Conservation (phyloP, 225 moss, liverwort and hornwort genomes). For the Ulota crispa region DNA sequence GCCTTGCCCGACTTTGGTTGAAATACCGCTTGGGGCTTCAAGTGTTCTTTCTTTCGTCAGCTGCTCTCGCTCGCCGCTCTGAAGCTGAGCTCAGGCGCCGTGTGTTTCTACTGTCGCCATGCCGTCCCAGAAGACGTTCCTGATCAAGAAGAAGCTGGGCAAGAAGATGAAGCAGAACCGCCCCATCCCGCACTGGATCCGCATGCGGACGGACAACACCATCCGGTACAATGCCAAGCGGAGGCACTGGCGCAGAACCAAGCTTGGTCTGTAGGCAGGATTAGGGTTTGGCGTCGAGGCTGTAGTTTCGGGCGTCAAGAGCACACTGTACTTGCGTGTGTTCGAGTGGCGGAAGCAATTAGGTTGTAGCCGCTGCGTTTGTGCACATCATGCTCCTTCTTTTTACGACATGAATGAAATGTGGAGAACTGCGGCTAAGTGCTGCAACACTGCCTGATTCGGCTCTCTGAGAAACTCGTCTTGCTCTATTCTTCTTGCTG, state of each 20-base stretch:
- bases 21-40: neutral
- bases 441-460: neutral
- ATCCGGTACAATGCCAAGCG: conserved; percentile 95
- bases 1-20: neutral
- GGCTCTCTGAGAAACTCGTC: neutral
- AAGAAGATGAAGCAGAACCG: conserved; percentile 93
- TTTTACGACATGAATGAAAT: conserved; percentile 15
- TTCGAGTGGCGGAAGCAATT: neutral
- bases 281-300: conserved; percentile 19
- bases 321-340: neutral
- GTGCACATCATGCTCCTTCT: neutral
- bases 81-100: neutral
- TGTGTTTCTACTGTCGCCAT: conserved; percentile 15
- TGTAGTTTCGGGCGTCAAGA: conserved; percentile 6
- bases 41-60: rapidly evolving
- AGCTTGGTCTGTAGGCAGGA: conserved; percentile 73
- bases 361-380: conserved; percentile 6
- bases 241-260: conserved; percentile 92
- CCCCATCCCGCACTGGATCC: conserved; percentile 92
- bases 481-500: neutral
- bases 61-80: neutral
- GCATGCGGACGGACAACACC: conserved; percentile 86
- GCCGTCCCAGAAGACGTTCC: conserved; percentile 92
- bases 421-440: neutral
- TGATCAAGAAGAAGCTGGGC: conserved; percentile 87